phyloP scores from a whole-genome alignment of 164 flowering plant species.

The Saururus chinensis region DNA sequence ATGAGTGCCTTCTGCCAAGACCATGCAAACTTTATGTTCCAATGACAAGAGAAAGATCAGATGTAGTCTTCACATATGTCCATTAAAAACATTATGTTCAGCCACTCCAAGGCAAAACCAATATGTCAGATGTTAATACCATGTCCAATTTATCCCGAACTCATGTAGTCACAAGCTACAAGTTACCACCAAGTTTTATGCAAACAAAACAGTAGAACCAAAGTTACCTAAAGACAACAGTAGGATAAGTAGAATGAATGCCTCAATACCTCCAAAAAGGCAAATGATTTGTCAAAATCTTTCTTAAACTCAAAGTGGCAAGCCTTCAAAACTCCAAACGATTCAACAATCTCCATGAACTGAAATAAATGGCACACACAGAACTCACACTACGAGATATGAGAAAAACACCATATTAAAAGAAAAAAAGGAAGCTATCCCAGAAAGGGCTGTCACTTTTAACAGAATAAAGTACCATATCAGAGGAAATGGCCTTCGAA shows the following conservation, averaged over 20 bases:
- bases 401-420: not conserved
- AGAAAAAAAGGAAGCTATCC: not conserved
- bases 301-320: slow-evolving; percentile 43
- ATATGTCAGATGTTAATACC: not conserved
- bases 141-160: not conserved
- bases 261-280: slow-evolving; percentile 72
- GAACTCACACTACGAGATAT: not conserved
- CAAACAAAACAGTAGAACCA: too few relatives aligned
- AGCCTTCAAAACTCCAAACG: slow-evolving; percentile 79
- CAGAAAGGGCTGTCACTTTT: not conserved
- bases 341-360: slow-evolving; percentile 76
- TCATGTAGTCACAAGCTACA: too few relatives aligned
- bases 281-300: slow-evolving; percentile 37
- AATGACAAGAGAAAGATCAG: not conserved
- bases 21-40: not conserved
- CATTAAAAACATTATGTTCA: not conserved
- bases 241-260: not conserved
- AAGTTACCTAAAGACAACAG: not conserved
- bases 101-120: not conserved
- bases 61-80: not conserved
- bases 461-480: slow-evolving; percentile 52
- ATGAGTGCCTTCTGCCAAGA: not conserved
- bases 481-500: slow-evolving; percentile 53
- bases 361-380: slow-evolving; percentile 14
- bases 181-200: too few relatives aligned